phyloP scores from a whole-genome alignment of 164 flowering plant species.

The Vitis riparia region DNA sequence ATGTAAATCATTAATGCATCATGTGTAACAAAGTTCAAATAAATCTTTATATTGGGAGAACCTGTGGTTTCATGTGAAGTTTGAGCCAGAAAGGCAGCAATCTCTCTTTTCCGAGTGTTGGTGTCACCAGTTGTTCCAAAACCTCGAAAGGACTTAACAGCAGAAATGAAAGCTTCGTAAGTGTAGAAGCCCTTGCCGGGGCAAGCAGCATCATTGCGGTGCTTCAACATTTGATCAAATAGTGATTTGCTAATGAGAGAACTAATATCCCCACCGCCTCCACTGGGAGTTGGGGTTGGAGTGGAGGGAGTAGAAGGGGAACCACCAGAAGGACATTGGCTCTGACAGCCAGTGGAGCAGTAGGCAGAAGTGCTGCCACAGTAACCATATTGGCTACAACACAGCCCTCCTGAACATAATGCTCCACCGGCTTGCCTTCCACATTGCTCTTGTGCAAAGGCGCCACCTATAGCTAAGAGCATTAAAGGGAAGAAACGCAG shows the following conservation, averaged over 20 bases:
- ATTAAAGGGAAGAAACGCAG: neutral
- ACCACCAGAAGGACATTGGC: neutral
- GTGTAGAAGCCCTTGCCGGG: slow-evolving; percentile 37
- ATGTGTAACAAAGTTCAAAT: no score
- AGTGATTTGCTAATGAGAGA: no score
- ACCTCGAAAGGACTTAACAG: slow-evolving; percentile 31
- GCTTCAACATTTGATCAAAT: slow-evolving; percentile 24
- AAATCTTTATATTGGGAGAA: neutral
- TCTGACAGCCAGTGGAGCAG: slow-evolving; percentile 4
- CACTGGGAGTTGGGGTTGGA: neutral
- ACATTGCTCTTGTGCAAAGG: slow-evolving; percentile 12
- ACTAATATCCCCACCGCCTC: no score
- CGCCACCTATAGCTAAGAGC: neutral
- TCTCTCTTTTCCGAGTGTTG: slow-evolving; percentile 30
- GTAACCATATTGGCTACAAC: slow-evolving; percentile 7
- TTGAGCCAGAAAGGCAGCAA: slow-evolving; percentile 45
- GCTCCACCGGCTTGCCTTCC: slow-evolving; percentile 12
- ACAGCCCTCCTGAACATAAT: slow-evolving; percentile 1
- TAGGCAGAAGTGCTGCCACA: slow-evolving; percentile 9
- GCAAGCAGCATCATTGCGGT: slow-evolving; percentile 34
- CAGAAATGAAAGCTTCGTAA: slow-evolving; percentile 43
- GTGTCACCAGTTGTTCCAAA: slow-evolving; percentile 43
- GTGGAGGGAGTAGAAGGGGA: neutral
- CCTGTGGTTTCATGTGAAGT: slow-evolving; percentile 47
- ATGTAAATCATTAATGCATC: no score